Base-by-base conservation (phyloP, 1,284 basidiomycete species). In the Heterobasidion occidentale region DNA sequence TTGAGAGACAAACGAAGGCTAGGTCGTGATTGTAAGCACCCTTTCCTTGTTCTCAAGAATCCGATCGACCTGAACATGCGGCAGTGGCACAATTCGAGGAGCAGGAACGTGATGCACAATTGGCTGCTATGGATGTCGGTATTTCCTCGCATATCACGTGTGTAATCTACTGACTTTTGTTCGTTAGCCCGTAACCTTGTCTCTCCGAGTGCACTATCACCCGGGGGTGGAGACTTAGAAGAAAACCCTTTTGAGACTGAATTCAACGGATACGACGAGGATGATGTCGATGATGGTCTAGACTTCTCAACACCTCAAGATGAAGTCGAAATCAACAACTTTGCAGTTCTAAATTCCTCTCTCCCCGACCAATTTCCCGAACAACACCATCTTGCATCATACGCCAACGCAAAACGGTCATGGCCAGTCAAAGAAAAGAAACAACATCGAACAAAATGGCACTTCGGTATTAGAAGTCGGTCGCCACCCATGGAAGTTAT, bases 401-500 rank as follows among this genome's bases (percentile, higher is more conserved):
- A 85, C 56, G 78, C 79, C 34, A 79, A 76, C 45, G 83, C 84
- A n/a, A 80, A 77, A 63, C 78, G 81, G 1, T 70, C 77, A 3
- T 77, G 74, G 61, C 75, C 76, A 27, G 64, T 64, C 58, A 78
- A 74, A 64, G 81, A 86, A 67, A 85, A 84, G 74, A 85, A 81
- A 64, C 80, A 82, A 60, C 83, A 84, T 62, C 78, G 82, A 60
- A 90, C 88, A 12, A 89, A 88, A 67, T 99, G 97, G 97, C 97
- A 99, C 70, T 99, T 98, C 68, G 96, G 97, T 6, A 99, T 99
- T 48, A 83, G 96, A 42, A 94, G 92, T 62, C 81, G 94, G 56
- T 94, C 90, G 58, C 94, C 94, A 48, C 96, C 96, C 19, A 97
- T 98, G 93, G 96, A 98, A 70, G 96, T 99, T 48, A 98, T 99